Conservation (phyloP, 2,329 filamentous ascomycete genomes). For the Davidsoniella virescens region DNA sequence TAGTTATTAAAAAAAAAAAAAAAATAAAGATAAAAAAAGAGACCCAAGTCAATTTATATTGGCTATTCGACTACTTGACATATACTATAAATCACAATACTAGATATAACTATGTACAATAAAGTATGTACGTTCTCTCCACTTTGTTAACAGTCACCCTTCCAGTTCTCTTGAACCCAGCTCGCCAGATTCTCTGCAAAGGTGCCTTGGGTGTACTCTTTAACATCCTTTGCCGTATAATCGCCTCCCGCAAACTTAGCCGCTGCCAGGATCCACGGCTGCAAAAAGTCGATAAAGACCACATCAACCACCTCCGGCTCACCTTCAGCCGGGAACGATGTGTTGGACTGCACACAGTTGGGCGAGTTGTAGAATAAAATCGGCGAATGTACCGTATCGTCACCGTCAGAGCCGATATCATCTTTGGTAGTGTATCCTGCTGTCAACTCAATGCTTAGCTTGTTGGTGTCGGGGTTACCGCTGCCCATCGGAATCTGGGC, state of each 20-base stretch:
- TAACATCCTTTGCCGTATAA: slow-evolving; percentile 31
- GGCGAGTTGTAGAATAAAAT: slow-evolving; percentile 65
- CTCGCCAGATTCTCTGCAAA: slow-evolving; percentile 38
- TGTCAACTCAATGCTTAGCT: slow-evolving; percentile 28
- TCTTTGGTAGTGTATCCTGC: slow-evolving; percentile 79
- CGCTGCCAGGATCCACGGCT: slow-evolving; percentile 64
- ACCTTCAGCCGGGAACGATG: slow-evolving; percentile 17
- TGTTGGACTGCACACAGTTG: slow-evolving; percentile 61
- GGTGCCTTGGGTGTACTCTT: slow-evolving; percentile 35
- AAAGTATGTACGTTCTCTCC: not conserved
- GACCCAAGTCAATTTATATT: no score
- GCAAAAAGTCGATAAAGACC: slow-evolving; percentile 81
- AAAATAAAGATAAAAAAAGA: no score
- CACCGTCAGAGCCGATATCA: slow-evolving; percentile 67
- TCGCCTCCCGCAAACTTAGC: slow-evolving; percentile 43
- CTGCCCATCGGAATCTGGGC: not conserved
- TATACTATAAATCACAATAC: no score
- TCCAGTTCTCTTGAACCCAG: slow-evolving; percentile 47
- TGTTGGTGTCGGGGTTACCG: slow-evolving; percentile 18
- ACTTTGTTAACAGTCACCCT: slow-evolving; percentile 25
- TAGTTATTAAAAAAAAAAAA: no score
- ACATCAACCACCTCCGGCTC: slow-evolving; percentile 65
- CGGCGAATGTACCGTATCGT: slow-evolving; percentile 69
- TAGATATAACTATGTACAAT: no score
- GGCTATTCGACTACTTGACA: no score